phyloP scores from a whole-genome alignment of 2,329 filamentous ascomycete species.

The Leptographium wingfieldii region DNA sequence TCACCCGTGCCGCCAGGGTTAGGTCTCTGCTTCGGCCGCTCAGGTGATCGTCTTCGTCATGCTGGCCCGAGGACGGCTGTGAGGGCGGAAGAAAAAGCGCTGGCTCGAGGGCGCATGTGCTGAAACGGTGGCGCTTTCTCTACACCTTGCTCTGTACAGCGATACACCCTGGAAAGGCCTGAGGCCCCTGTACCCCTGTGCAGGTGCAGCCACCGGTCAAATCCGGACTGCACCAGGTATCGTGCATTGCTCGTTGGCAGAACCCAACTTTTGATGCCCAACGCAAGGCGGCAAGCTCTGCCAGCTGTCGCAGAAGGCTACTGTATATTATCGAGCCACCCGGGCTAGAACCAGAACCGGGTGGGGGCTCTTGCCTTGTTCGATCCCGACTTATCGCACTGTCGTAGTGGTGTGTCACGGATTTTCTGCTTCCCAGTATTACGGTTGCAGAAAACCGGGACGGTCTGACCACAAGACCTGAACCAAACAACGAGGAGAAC shows the following conservation, averaged over 20 bases:
- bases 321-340: neutral
- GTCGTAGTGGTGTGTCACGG: neutral
- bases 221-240: neutral
- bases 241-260: neutral
- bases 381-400: neutral
- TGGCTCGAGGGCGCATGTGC: neutral
- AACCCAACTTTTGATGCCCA: neutral
- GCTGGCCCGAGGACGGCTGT: neutral
- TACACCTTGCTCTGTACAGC: neutral
- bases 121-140: neutral
- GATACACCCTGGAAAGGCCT: neutral
- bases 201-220: neutral
- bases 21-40: too few relatives aligned
- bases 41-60: too few relatives aligned
- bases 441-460: neutral
- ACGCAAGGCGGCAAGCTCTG: neutral
- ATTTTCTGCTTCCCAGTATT: neutral
- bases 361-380: neutral
- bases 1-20: too few relatives aligned
- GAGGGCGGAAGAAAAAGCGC: too few relatives aligned
- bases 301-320: neutral
- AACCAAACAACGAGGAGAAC: neutral
- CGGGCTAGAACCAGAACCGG: neutral
- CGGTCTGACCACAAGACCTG: neutral
- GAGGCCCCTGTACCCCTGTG: neutral